Evolutionary conservation across 177 flowering plant genomes (phyloP), one percentile per base, ranked within the genome.

Genomic region (Vitis hybrid): DNA sequence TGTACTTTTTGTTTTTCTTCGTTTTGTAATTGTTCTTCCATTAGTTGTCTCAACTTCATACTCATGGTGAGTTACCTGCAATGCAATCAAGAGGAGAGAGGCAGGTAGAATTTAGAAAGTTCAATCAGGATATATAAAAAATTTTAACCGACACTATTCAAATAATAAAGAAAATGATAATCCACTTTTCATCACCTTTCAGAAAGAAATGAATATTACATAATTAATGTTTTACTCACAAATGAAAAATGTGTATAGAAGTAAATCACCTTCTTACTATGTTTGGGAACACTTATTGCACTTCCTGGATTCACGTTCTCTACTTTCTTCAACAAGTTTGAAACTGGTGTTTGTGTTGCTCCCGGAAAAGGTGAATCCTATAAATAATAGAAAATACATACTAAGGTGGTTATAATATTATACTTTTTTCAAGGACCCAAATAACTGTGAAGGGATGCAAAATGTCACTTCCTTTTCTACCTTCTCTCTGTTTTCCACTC

Each of bases 31-130:
- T 58, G 88, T 92, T 77, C 88, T 83, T 63, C 96, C 92, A 85
- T 92, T 83, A 27, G 89, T 68, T 9, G 92, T 92, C 78, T 93
- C 98, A 79, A 91, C 89, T 82, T 95, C 98, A 82, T 93, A 89
- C 80, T 93, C 98, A 74, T 65, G 97, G 68, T 73, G 97, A 71
- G 98, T 91, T 24, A 93, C 97, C 99, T 93, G 83, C 63, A 58
- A 74, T 46, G 30, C 20, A 10, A 72, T 21, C 49, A 67, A 64
- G 52, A 54, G 12, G n/a, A 32, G 9, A 14, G 6, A 41, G 13
- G 49, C n/a, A 13, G 65, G 53, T 46, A 46, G 65, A 8, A 48
- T 63, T 41, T n/a, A 13, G 50, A 3, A 49, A 35, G 15, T 35
- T 14, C 18, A 50, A 32, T 64, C 54, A 20, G 67, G 20, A 63